A percentile compares a stretch with the other conserved stretches of the same genome.
phyloP scores from a whole-genome alignment of 2,329 filamentous ascomycete genomes.

The Fusarium sp. region DNA sequence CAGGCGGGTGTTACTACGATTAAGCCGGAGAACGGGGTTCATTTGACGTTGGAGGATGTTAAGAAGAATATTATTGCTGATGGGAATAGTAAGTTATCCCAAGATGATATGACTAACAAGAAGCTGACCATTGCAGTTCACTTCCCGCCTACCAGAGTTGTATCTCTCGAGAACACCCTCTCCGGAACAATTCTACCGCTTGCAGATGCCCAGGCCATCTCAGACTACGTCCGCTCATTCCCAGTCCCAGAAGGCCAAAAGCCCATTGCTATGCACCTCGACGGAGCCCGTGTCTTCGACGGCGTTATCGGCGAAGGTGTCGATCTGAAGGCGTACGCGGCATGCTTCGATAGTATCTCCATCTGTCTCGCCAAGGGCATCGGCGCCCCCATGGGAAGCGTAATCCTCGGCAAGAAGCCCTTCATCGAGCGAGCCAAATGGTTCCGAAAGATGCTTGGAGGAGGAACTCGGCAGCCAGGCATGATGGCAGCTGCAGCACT shows the following conservation, averaged over 20 bases:
- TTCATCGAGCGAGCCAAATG: constrained; percentile 53
- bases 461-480: constrained; percentile 76
- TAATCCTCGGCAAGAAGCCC: constrained; percentile 65
- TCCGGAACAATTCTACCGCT: constrained; percentile 80
- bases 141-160: constrained; percentile 78
- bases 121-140: constrained; percentile 71
- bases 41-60: constrained; percentile 80
- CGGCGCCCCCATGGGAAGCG: constrained; percentile 79
- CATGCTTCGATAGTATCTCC: constrained; percentile 76
- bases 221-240: constrained; percentile 68
- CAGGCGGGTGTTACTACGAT: constrained; percentile 75
- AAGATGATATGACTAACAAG: not conserved
- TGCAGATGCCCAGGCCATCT: constrained; percentile 72
- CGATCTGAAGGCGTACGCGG: constrained; percentile 70
- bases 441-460: constrained; percentile 74
- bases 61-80: constrained; percentile 52
- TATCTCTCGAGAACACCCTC: constrained; percentile 84
- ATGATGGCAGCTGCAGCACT: constrained; percentile 75
- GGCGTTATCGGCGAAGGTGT: constrained; percentile 75
- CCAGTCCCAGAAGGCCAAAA: constrained; percentile 50
- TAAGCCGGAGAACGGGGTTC: constrained; percentile 72
- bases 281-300: constrained; percentile 82
- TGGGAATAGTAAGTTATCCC: constrained; percentile 39
- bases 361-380: constrained; percentile 83
- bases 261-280: constrained; percentile 75